A percentile compares a stretch with the other conserved stretches of the same genome.
These are phyloP conservation scores for Lachnellula arida DNA, from an alignment of 2,329 filamentous ascomycete genomes.

Conservation along the genomic window DNA sequence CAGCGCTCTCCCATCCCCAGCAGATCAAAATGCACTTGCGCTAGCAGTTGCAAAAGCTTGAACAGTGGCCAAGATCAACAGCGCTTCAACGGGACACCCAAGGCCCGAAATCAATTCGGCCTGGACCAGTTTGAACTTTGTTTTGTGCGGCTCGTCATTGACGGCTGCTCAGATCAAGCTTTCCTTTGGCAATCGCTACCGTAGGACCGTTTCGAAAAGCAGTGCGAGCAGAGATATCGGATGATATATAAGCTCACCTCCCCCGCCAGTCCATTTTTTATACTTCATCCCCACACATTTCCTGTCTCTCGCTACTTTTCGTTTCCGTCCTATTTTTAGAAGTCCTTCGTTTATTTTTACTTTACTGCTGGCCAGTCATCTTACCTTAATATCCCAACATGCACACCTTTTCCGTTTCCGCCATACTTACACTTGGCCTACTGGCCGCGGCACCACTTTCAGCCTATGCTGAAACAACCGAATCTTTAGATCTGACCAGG, in stretches of 20 bases:
- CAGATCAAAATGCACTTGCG: not conserved
- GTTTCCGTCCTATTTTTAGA: conserved; percentile 4
- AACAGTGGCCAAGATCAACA: not conserved
- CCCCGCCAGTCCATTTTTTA: conserved; percentile 11
- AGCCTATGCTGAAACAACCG: conserved; percentile 16
- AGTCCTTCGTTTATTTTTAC: conserved; percentile 20
- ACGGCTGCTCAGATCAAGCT: not conserved
- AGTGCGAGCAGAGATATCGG: conserved; percentile 5
- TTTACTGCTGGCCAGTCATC: conserved; percentile 27
- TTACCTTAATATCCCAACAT: conserved; percentile 22
- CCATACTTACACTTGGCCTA: conserved; percentile 25
- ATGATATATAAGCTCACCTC: conserved; percentile 19
- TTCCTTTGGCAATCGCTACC: not conserved
- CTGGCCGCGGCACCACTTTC: conserved; percentile 25
- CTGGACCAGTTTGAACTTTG: not conserved
- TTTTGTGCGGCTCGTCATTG: conserved; percentile 4
- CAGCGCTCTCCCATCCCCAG: not conserved
- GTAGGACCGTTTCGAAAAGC: not conserved
- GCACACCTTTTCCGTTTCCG: conserved; percentile 27
- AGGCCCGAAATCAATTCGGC: not conserved
- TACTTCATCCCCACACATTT: conserved; percentile 9
- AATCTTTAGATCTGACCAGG: conserved; percentile 13
- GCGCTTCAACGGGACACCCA: not conserved
- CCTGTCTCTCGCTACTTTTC: conserved; percentile 7
- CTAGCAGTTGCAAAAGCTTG: not conserved